Evolutionary conservation across 306 rosid genomes (phyloP).

Genomic region (Lathyrus oleraceus): DNA sequence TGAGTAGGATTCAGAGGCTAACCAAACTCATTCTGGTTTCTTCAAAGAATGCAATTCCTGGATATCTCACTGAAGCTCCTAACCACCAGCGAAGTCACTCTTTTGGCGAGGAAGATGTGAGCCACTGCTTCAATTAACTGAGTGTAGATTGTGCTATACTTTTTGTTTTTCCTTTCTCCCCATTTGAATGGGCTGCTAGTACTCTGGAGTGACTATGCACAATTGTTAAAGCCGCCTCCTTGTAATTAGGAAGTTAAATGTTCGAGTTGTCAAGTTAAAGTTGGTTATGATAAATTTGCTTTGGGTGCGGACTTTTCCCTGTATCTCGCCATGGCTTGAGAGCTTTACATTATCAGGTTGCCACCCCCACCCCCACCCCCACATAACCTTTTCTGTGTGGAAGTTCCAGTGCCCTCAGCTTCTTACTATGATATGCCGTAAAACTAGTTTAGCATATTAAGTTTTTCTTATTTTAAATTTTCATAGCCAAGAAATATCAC

Average conservation of each 20-base stretch:
- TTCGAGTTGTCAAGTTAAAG: neutral
- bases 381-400: neutral
- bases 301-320: neutral
- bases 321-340: neutral
- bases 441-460: neutral
- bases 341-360: constrained; percentile 5
- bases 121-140: constrained; percentile 41
- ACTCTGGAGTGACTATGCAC: neutral
- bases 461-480: constrained; percentile 13
- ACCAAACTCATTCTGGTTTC: constrained; percentile 98
- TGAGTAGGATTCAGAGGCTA: constrained; percentile 99
- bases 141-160: constrained; percentile 3
- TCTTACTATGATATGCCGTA: constrained; percentile 17
- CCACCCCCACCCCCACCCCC: neutral
- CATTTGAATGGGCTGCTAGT: constrained; percentile 5
- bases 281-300: neutral
- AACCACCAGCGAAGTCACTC: constrained; percentile 76
- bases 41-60: constrained; percentile 88
- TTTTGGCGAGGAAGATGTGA: constrained; percentile 86
- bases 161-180: neutral
- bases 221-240: neutral
- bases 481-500: neutral
- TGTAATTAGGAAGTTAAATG: neutral
- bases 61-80: constrained; percentile 72
- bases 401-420: neutral